These are phyloP conservation scores for Pelargonium nanum DNA, from an alignment of 345 rosid genomes.

Conservation along the genomic window DNA sequence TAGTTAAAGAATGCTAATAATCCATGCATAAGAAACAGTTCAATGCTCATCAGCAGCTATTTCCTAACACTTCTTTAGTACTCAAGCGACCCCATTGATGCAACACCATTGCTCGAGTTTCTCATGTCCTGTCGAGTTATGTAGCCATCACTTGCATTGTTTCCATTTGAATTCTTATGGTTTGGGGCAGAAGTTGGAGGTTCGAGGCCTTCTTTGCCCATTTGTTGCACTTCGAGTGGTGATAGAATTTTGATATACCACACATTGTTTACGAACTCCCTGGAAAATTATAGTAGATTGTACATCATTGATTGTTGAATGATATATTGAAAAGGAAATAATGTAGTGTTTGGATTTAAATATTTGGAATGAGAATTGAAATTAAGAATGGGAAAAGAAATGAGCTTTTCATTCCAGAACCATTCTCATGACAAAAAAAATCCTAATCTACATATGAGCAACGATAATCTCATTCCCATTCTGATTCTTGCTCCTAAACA, in stretches of 20 bases:
- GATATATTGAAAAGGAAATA: not conserved
- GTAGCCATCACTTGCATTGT: constrained; percentile 9
- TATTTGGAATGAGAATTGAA: too few species aligned
- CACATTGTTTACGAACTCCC: constrained; percentile 38
- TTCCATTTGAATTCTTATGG: constrained; percentile 16
- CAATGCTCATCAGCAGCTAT: not conserved
- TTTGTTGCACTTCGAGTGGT: constrained; percentile 30
- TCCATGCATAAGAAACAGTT: not conserved
- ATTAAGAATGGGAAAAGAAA: too few species aligned
- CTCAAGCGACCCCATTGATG: not conserved
- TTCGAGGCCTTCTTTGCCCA: constrained; percentile 28
- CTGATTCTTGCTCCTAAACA: too few species aligned
- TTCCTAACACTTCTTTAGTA: not conserved
- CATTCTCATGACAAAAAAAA: too few species aligned
- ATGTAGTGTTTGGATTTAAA: too few species aligned
- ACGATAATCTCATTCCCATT: too few species aligned
- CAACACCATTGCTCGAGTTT: not conserved
- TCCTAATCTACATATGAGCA: too few species aligned
- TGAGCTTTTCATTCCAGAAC: too few species aligned
- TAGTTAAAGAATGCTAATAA: not conserved
- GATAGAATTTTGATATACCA: constrained; percentile 38
- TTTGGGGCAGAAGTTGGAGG: constrained; percentile 17
- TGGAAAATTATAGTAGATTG: not conserved
- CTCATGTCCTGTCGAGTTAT: constrained; percentile 12
- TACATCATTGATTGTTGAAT: not conserved